Percentiles rank a stretch among this genome's conserved stretches.
Evolutionary conservation across 148 eudicot genomes (phyloP).

Genomic region (Pouteria glomerata): DNA sequence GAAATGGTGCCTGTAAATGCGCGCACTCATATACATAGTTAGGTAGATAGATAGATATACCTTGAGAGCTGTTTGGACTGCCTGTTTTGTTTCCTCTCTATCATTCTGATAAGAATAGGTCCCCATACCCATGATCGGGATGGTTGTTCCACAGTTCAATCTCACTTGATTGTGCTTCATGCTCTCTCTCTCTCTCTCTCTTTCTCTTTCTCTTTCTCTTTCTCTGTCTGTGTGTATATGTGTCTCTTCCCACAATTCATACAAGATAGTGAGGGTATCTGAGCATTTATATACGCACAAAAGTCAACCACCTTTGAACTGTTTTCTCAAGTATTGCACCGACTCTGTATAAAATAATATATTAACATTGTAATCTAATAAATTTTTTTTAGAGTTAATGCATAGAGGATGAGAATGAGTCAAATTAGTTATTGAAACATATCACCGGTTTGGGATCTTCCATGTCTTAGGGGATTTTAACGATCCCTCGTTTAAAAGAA

Average conservation of each 20-base stretch:
- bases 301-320: constrained; percentile 22
- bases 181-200: constrained; percentile 21
- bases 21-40: not conserved
- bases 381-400: not conserved
- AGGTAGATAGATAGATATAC: constrained; percentile 16
- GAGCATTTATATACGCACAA: constrained; percentile 11
- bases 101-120: constrained; percentile 46
- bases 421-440: not conserved
- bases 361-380: not conserved
- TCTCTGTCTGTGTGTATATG: no score
- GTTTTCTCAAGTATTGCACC: not conserved
- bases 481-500: not conserved
- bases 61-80: constrained; percentile 47
- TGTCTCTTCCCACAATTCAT: not conserved
- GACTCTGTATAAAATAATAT: not conserved
- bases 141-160: constrained; percentile 40
- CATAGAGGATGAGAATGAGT: not conserved
- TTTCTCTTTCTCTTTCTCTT: not conserved
- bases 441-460: constrained; percentile 23
- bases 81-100: constrained; percentile 31
- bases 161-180: constrained; percentile 34
- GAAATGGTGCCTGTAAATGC: no score
- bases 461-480: constrained; percentile 31
- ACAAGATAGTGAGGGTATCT: not conserved
- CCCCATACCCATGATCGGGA: constrained; percentile 51